Conservation (phyloP, 352 stramenopile genomes). For the Plasmopara muralis region DNA sequence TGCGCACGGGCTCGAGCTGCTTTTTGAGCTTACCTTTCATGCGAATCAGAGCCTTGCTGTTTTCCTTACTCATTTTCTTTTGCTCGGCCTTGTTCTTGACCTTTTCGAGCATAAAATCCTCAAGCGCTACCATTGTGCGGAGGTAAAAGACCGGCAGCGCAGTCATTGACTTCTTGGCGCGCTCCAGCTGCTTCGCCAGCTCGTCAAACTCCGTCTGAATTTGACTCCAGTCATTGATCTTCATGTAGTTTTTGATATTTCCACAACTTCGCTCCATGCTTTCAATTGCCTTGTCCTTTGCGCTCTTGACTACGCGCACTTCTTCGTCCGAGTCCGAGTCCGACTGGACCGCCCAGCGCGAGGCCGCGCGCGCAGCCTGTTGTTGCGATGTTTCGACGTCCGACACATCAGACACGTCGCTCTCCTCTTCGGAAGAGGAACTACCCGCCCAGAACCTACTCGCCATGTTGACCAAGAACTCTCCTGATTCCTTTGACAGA, state of each 20-base stretch:
- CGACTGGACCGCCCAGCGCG: conserved; percentile 74
- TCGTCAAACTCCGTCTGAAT: conserved; percentile 95
- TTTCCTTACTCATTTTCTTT: conserved; percentile 96
- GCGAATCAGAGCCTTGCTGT: conserved; percentile 93
- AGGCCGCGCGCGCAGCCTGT: conserved; percentile 62
- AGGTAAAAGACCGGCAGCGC: conserved; percentile 90
- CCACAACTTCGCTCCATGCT: conserved; percentile 60
- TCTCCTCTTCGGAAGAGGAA: conserved; percentile 76
- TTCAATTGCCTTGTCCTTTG: conserved; percentile 88
- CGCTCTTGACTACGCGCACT: conserved; percentile 93
- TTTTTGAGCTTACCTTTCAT: conserved; percentile 98
- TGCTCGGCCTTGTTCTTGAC: conserved; percentile 95
- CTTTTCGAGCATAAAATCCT: conserved; percentile 89
- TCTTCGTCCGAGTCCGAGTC: conserved; percentile 83
- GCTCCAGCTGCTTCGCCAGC: conserved; percentile 89
- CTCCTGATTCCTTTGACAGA: conserved; percentile 6
- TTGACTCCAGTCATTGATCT: conserved; percentile 93
- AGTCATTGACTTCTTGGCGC: conserved; percentile 81
- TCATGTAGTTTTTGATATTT: conserved; percentile 88
- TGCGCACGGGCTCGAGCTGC: conserved; percentile 89
- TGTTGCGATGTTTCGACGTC: conserved; percentile 71
- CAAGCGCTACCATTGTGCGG: conserved; percentile 88
- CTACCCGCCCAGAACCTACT: conserved; percentile 81
- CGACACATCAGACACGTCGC: conserved; percentile 64
- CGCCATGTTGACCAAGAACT: conserved; percentile 33